Conservation (phyloP, 768 basidiomycete genomes). For the Naganishia onofrii region DNA sequence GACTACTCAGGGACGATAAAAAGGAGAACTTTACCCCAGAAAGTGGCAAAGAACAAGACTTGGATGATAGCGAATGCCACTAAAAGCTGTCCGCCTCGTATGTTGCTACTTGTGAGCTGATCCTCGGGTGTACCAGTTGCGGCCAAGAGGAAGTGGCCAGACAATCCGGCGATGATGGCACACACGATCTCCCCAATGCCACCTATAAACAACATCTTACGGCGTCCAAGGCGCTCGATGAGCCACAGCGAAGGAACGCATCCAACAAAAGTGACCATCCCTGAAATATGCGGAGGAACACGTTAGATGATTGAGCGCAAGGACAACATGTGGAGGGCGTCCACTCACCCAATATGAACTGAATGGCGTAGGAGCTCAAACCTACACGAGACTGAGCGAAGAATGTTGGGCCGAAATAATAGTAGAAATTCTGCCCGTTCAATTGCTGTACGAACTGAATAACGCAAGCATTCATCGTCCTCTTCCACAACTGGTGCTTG, state of each 20-base stretch:
- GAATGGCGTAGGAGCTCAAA: constrained; percentile 67
- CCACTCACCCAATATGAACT: constrained; percentile 51
- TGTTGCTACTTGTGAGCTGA: constrained; percentile 56
- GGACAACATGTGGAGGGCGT: not conserved
- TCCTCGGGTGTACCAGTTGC: constrained; percentile 57
- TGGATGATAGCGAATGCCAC: constrained; percentile 77
- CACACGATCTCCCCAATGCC: constrained; percentile 60
- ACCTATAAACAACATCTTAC: constrained; percentile 69
- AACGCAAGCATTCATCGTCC: constrained; percentile 56
- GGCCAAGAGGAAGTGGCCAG: constrained; percentile 68
- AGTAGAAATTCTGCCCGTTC: constrained; percentile 64
- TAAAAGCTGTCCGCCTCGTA: constrained; percentile 63
- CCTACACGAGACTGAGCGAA: constrained; percentile 72
- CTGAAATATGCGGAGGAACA: constrained; percentile 57
- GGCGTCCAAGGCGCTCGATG: constrained; percentile 73
- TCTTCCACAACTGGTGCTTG: constrained; percentile 67
- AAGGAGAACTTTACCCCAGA: constrained; percentile 60
- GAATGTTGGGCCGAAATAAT: constrained; percentile 75
- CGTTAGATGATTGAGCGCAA: constrained; percentile 49
- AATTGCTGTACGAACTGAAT: constrained; percentile 68
- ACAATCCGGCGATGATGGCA: constrained; percentile 60
- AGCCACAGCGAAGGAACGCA: constrained; percentile 69
- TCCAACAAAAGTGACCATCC: constrained; percentile 64
- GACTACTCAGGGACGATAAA: constrained; percentile 1
- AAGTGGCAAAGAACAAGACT: constrained; percentile 67